phyloP scores from a whole-genome alignment of 148 eudicot genomes.

The Fallopia convolvulus region DNA sequence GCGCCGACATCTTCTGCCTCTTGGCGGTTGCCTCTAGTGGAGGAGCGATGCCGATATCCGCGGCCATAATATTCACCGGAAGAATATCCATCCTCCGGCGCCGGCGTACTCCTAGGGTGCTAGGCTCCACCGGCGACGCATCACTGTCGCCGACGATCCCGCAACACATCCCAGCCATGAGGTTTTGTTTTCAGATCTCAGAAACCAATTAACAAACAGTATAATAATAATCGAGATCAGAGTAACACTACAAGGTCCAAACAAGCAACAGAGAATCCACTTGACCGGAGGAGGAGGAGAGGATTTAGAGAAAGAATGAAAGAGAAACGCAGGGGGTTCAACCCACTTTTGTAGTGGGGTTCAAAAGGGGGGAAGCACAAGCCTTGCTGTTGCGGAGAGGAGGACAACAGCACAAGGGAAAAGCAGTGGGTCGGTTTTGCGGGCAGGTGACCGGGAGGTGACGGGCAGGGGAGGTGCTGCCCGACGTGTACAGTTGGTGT shows the following conservation, averaged over 20 bases:
- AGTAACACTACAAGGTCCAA: background rate
- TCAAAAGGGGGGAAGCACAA: background rate
- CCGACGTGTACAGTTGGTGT: conserved; percentile 7
- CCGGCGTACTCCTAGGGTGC: conserved; percentile 29
- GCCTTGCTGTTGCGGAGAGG: background rate
- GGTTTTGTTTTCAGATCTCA: background rate
- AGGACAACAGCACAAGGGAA: background rate
- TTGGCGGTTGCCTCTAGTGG: conserved; percentile 2
- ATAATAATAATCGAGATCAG: background rate
- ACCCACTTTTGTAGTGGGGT: conserved; percentile 8
- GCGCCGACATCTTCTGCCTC: conserved; percentile 9
- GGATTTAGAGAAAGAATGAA: background rate
- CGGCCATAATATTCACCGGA: conserved; percentile 36
- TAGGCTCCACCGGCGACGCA: conserved; percentile 46
- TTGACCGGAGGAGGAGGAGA: background rate
- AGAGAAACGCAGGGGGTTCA: background rate
- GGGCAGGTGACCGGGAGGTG: conserved; percentile 9
- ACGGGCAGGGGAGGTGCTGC: conserved; percentile 5
- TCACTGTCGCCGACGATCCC: conserved; percentile 59
- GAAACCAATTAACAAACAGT: background rate
- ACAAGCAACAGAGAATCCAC: background rate
- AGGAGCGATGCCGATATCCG: conserved; percentile 4
- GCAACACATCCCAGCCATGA: conserved; percentile 79
- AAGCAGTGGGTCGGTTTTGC: background rate
- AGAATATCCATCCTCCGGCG: conserved; percentile 41